Evolutionary conservation across 345 rosid genomes (phyloP).

Genomic region (Populus nigra): DNA sequence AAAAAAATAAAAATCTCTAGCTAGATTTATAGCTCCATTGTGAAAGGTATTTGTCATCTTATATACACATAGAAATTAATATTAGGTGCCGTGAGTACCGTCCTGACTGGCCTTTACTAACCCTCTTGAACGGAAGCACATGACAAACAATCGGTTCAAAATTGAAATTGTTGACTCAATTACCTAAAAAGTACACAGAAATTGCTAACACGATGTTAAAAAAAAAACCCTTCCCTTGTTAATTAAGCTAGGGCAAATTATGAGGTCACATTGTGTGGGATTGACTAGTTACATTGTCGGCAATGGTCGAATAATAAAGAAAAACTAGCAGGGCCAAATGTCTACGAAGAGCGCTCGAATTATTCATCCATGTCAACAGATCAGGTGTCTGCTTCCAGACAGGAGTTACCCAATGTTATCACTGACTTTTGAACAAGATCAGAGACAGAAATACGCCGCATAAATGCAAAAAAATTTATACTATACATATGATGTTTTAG

Average conservation of each 20-base stretch:
- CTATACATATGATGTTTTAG: too few relatives aligned
- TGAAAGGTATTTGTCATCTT: neutral
- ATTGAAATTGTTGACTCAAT: neutral
- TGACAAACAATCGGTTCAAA: neutral
- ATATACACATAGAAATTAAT: too few relatives aligned
- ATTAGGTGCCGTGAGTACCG: neutral
- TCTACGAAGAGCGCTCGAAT: conserved; percentile 1
- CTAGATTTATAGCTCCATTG: neutral
- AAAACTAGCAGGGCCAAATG: neutral
- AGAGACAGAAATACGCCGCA: neutral
- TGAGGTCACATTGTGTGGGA: neutral
- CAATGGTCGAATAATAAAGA: neutral
- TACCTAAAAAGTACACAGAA: neutral
- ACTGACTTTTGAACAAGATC: neutral
- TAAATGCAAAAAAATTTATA: neutral
- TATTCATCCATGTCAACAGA: conserved; percentile 10
- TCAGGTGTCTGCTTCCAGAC: conserved; percentile 6
- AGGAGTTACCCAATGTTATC: neutral
- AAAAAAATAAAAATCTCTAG: too few relatives aligned
- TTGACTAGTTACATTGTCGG: conserved; percentile 16
- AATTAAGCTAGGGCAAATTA: neutral
- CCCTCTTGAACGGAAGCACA: neutral
- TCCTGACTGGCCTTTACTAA: neutral
- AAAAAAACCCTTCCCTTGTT: neutral
- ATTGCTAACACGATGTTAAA: neutral